A percentile compares a stretch with the other conserved stretches of the same genome.
phyloP scores from a whole-genome alignment of 768 basidiomycete genomes.

The Amanita fuliginea region DNA sequence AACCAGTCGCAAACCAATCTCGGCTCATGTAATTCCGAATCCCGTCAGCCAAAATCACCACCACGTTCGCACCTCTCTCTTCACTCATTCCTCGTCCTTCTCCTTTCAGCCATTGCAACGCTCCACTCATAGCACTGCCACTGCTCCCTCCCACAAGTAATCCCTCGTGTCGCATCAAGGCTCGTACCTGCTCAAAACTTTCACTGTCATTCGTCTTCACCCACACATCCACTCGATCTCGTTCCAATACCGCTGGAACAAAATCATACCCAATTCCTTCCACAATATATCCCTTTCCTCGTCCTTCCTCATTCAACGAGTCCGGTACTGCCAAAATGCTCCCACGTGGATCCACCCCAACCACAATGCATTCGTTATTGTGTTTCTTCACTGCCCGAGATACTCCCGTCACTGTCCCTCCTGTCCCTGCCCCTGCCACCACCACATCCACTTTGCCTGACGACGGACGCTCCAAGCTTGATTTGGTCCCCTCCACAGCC shows the following conservation, averaged over 20 bases:
- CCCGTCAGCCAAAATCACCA: constrained; percentile 83
- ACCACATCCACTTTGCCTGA: constrained; percentile 73
- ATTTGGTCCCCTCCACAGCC: constrained; percentile 56
- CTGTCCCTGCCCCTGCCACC: constrained; percentile 85
- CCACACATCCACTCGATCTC: constrained; percentile 65
- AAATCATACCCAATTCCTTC: constrained; percentile 99
- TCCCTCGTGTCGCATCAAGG: constrained; percentile 76
- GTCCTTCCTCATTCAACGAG: constrained; percentile 41
- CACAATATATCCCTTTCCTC: constrained; percentile 54
- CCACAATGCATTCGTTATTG: constrained; percentile 59
- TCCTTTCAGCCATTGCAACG: constrained; percentile 67
- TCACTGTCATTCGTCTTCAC: constrained; percentile 78
- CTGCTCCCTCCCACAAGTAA: constrained; percentile 90
- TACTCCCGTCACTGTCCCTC: constrained; percentile 88
- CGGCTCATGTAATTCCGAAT: constrained; percentile 94
- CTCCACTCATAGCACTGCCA: constrained; percentile 75
- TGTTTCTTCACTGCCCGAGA: constrained; percentile 69
- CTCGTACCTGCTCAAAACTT: constrained; percentile 63
- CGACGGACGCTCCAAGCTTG: constrained; percentile 44
- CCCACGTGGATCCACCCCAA: constrained; percentile 93
- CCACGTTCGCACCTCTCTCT: constrained; percentile 73
- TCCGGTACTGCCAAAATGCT: constrained; percentile 78
- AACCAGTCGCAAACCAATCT: too few relatives aligned
- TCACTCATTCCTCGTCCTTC: constrained; percentile 52
- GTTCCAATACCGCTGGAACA: constrained; percentile 77